Base-by-base conservation (phyloP, 306 rosid genomes). In the Argentina anserina region DNA sequence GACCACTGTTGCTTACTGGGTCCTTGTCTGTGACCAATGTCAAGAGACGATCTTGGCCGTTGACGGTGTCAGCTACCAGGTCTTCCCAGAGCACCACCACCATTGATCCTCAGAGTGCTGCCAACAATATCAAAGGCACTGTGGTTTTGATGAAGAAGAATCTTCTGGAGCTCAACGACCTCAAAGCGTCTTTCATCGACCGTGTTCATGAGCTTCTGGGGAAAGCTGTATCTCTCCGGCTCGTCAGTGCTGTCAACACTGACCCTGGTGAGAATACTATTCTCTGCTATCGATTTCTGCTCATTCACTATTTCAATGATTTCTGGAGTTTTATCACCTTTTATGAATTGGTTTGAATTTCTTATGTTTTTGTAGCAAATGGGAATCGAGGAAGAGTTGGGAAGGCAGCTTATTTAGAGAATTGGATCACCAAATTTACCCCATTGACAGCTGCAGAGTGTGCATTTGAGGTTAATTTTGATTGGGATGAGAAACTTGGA, bases 91-190 rank as follows among this genome's bases (percentile, higher is more conserved):
- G 37, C 72, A 55, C 47, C 25, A 40, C 76, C 26, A 62, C 76
- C 26, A 29, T 58, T 26, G 76, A 69, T 28, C 4, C 49, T 3
- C 55, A 26, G 15, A 5, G 43, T 17, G 14, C 49, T 29, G 74
- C 18, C 21, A 72, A 55, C 50, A 65, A 77, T 56, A 76, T 90
- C 6, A 81, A 33, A 80, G 98, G 96, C 20, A 78, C 34, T n/a
- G 95, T 87, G 79, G 79, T 90, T 6, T 36, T 92, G 80, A 90
- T 88, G 92, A 92, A 84, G 86, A 92, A 88, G 64, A 90, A 90
- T 60, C 89, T 86, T 60, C 25, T 92, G 80, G 98, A 92, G 66
- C 67, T 86, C 79, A 85, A 90, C 39, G 91, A 90, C 66, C 75
- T 92, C 12, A 74, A 68, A 53, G 90, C 93, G 0, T 80, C 90